A percentile compares a stretch with the other conserved stretches of the same genome.
Evolutionary conservation across 2,329 filamentous ascomycete genomes (phyloP).

Genomic region (Colletotrichum sp.): DNA sequence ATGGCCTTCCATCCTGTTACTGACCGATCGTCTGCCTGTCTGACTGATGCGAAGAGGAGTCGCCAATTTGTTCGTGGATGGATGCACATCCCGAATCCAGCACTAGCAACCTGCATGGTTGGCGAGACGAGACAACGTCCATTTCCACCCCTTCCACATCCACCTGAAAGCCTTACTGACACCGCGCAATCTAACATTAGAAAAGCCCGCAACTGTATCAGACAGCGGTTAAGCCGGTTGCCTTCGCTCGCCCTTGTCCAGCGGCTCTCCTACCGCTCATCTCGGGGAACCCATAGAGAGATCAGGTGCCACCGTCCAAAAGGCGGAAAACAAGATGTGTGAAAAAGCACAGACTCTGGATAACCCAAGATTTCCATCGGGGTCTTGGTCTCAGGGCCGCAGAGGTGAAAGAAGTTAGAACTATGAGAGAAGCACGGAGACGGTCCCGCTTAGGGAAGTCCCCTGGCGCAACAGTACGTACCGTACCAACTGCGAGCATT

Average conservation of each 20-base stretch:
- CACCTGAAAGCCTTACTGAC: background rate
- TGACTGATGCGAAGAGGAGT: background rate
- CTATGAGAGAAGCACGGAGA: conserved; percentile 3
- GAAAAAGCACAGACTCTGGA: conserved; percentile 1
- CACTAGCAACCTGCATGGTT: background rate
- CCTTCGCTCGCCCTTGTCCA: background rate
- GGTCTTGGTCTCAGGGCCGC: background rate
- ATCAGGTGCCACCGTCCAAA: background rate
- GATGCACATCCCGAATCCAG: conserved; percentile 13
- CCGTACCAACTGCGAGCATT: background rate
- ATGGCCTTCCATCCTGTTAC: background rate
- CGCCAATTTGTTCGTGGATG: conserved; percentile 27
- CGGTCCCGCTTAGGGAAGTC: background rate
- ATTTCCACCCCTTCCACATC: background rate
- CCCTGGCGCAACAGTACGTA: background rate
- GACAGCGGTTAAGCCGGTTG: background rate
- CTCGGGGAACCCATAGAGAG: background rate
- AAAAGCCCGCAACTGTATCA: background rate
- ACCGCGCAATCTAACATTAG: background rate
- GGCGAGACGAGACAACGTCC: background rate
- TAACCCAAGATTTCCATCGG: conserved; percentile 5
- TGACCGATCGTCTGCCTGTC: background rate
- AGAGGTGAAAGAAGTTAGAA: background rate
- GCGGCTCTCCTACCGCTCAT: background rate
- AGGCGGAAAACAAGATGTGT: background rate